Evolutionary conservation across 768 basidiomycete species (phyloP), one percentile per base, ranked within the genome.

Genomic region (Hortiboletus flavorubellus): DNA sequence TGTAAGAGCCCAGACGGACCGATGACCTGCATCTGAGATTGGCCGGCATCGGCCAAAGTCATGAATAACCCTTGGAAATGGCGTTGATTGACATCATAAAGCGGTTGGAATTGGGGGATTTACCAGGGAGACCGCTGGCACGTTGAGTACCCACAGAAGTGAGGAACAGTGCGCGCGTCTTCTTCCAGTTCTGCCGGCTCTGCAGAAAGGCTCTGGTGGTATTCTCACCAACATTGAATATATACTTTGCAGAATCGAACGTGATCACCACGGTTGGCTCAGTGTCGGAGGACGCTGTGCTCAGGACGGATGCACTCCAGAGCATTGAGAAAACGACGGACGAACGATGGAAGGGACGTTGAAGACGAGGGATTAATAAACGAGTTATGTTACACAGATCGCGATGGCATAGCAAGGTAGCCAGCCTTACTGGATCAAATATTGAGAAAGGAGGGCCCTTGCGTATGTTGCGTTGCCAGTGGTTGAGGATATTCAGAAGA

Each of bases 191-290:
- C 43, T 79, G 73, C 59, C 74, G 75, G 55, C 83, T 83, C 72
- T 93, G 87, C 15, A 86, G 71, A 65, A 88, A 89, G 1, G 87
- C 74, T 35, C 95, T 76, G 41, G 84, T 85, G 2, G 87, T 84
- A 55, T 87, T 88, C 70, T 97, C 93, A 8, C 91, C 87, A 18
- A 78, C 84, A 70, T 94, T 94, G 78, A 98, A 93, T 38, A 95
- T 78, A 62, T 94, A 98, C 62, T 91, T 89, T 12, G 81, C 86
- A 50, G 79, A 76, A 60, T 90, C 87, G 67, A 93, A 94, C 1
- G 80, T 77, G 60, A 96, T 71, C 55, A 89, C 72, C 26, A 97
- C 72, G 9, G 87, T 81, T 0, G 93, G 87, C 59, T 92, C 85
- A 1, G 93, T 90, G 73, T 98, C 95, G 48, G 83, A 82, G 5